Percentiles rank a stretch among this genome's conserved stretches.
These are phyloP conservation scores for Dendrobium nobile DNA, from an alignment of 106 monocot genomes.

Conservation along the genomic window DNA sequence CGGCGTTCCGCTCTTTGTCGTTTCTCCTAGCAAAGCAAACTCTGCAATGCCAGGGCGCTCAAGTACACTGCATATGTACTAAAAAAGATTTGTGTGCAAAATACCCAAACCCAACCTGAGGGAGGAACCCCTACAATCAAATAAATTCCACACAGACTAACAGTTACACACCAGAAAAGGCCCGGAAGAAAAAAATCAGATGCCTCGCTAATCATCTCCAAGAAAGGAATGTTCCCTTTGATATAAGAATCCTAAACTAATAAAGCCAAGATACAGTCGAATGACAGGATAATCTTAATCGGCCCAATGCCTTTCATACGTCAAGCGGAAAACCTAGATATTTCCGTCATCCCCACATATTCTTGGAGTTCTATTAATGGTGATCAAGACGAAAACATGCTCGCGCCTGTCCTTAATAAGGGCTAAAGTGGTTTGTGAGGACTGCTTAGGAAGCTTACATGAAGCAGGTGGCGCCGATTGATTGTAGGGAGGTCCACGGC, in stretches of 20 bases:
- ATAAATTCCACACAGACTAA: neutral
- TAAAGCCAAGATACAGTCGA: neutral
- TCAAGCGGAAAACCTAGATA: neutral
- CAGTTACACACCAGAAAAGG: neutral
- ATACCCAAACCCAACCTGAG: no score
- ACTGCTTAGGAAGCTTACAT: neutral
- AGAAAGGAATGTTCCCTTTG: neutral
- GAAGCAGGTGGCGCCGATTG: conserved; percentile 17
- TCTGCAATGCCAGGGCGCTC: no score
- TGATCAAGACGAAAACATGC: neutral
- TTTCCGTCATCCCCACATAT: neutral
- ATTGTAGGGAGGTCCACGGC: conserved; percentile 19
- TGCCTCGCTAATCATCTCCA: neutral
- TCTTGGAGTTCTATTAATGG: neutral
- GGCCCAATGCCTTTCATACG: neutral
- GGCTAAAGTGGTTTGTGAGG: neutral
- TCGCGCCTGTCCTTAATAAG: neutral
- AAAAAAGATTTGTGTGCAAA: no score
- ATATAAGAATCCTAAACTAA: neutral
- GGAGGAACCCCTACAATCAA: no score
- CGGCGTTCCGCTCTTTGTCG: no score
- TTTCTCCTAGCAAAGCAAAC: no score
- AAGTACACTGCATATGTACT: no score
- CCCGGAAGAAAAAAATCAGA: neutral
- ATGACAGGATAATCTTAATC: neutral